Evolutionary conservation across 2,329 filamentous ascomycete genomes (phyloP).

Genomic region (Fusarium paranaense): DNA sequence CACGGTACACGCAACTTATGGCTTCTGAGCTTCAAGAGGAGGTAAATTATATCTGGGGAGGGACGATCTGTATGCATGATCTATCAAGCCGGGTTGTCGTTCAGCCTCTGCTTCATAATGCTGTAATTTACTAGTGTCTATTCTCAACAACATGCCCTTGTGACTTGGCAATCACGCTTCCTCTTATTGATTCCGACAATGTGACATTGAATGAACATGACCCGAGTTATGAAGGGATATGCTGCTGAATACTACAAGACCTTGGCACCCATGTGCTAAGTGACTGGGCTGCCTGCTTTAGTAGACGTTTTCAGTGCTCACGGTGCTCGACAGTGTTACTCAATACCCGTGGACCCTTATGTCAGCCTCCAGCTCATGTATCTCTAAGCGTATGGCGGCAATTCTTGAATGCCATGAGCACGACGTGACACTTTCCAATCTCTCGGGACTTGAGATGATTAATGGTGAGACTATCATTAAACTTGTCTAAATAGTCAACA

Average conservation of each 20-base stretch:
- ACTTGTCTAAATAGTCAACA: background rate
- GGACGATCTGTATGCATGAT: conserved; percentile 41
- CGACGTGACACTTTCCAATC: background rate
- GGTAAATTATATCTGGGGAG: conserved; percentile 17
- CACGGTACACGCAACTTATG: conserved; percentile 23
- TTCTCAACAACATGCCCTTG: conserved; percentile 26
- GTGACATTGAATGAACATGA: background rate
- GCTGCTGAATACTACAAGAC: background rate
- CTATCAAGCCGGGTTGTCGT: conserved; percentile 46
- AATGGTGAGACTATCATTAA: background rate
- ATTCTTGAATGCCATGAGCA: background rate
- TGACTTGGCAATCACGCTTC: background rate
- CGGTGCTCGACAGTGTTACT: background rate
- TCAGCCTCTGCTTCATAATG: conserved; percentile 56
- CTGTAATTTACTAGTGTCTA: conserved; percentile 60
- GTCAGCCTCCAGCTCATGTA: background rate
- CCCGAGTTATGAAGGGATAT: background rate
- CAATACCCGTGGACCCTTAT: background rate
- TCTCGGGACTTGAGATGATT: background rate
- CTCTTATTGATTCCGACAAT: background rate
- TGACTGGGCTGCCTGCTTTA: background rate
- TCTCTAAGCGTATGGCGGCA: background rate
- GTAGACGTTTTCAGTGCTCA: background rate
- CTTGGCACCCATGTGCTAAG: background rate
- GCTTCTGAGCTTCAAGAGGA: conserved; percentile 23